Evolutionary conservation across 306 rosid species (phyloP).

Genomic region (Malus orientalis): DNA sequence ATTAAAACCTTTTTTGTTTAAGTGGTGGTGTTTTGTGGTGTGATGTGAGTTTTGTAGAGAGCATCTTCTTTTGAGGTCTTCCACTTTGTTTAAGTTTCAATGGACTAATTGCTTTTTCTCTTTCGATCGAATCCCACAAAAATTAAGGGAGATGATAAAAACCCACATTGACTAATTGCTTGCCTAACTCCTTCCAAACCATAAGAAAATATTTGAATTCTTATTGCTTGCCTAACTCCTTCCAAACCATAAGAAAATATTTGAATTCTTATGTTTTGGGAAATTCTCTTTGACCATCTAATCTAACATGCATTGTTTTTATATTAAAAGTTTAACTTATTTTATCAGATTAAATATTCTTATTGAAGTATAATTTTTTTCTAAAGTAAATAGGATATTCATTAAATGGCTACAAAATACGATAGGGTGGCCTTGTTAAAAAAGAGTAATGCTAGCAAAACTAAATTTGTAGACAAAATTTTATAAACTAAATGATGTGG

Average conservation of each 20-base stretch:
- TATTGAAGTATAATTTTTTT: not conserved
- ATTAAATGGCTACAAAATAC: too few relatives aligned
- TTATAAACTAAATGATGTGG: too few relatives aligned
- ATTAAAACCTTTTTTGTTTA: not conserved
- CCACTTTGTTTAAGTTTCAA: slow-evolving; percentile 2
- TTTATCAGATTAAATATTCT: not conserved
- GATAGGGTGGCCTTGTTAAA: too few relatives aligned
- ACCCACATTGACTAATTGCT: not conserved
- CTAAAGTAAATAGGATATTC: too few relatives aligned
- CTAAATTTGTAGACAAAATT: too few relatives aligned
- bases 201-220: not conserved
- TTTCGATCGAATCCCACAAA: slow-evolving; percentile 1
- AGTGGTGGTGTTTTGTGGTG: not conserved
- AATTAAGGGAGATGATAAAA: not conserved
- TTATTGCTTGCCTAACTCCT: not conserved
- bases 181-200: not conserved
- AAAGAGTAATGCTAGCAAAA: too few relatives aligned
- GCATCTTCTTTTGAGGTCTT: slow-evolving; percentile 16
- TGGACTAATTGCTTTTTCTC: not conserved
- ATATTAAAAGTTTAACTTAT: too few relatives aligned
- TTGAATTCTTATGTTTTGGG: not conserved
- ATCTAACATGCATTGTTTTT: not conserved
- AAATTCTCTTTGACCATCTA: not conserved
- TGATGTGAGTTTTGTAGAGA: slow-evolving; percentile 1
- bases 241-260: not conserved